Evolutionary conservation across 495 filamentous ascomycete genomes (phyloP), one percentile per base, ranked within the genome.

Genomic region (Tirmania nivea): DNA sequence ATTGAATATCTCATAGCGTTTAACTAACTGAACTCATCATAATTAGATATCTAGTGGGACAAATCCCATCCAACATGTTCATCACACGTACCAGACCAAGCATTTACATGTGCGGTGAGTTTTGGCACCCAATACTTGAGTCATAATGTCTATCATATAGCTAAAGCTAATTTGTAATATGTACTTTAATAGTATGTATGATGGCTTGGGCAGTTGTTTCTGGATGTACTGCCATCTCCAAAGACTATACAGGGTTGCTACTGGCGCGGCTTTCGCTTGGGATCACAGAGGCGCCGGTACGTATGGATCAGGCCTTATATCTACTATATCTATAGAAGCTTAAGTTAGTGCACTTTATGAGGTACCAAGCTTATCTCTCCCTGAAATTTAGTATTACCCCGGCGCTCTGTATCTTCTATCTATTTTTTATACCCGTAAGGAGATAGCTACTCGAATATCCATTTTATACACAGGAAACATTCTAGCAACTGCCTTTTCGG

Each of bases 381-480:
- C 4, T 14, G 39, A 14, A 45, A 31, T 3, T 1, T 50, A 16
- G 35, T 35, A 25, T 51, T 69, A 63, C 56, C 71, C 70, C 14
- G 70, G 72, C 16, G 68, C 69, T 10, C 54, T 73, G 10, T 74
- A 69, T 55, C 56, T 73, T 20, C 63, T 74, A 10, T 66, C 63
- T 31, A 58, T 68, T 55, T 77, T 70, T 62, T 77, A 77, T 50
- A 75, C 70, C 2, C 58, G 70, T 20, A 70, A 73, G 51, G 74
- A 77, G 54, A 56, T 75, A 20, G 64, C 67, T 8, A 62, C 62
- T 10, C 64, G 72, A 3, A 72, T 68, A 52, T 64, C 69, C 10
- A 67, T 73, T 50, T 62, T 75, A 16, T 70, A 71, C 54, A 65
- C 66, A 0, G 70, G 68, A 0, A 66, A 67, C 52, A 66, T 70